Base-by-base conservation (phyloP, 495 filamentous ascomycete genomes). In the Penicillium longicatenatum region DNA sequence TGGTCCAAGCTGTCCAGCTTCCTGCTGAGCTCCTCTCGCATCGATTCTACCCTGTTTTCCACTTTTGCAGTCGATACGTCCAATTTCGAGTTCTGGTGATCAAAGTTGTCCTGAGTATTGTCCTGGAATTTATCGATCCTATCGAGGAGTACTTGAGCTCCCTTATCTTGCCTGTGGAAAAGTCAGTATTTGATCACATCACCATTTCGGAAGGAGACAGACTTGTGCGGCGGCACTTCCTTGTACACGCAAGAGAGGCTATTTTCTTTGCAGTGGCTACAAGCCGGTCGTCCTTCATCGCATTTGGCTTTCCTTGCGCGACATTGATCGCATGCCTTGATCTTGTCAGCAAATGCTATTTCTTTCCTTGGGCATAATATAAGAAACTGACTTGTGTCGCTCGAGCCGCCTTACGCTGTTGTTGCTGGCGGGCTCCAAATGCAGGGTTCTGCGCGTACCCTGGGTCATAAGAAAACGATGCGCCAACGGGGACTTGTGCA, bases 301-400 rank as follows among this genome's bases (percentile, higher is more conserved):
- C 83, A 86, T 62, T 86, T 86, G n/a, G 83, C 82, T 61, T 86
- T 86, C 55, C 83, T 75, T 19, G 80, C 71, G 60, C 83, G 81
- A 63, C 83, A 86, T 66, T 81, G 80, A 59, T 86, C 83, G 57
- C 83, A 86, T 24, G 83, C 83, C 83, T 50, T 12, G 6, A 29
- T 5, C 6, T 2, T 31, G 50, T 65, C 22, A 65, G 56, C 22
- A 3, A n/a, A 26, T 26, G 26, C 26, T 26, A 26, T 5, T 26
- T 5, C 26, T 26, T 5, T 26, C 26, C 26, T 26, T 26, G 1
- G 7, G 7, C 7, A 26, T 26, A 4, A 26, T 26, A 26, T 5
- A 26, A 26, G 26, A 26, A 39, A 55, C 63, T 63, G 68, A 79
- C 76, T 70, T 79, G 76, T 46, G 67, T 64, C 31, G 76, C 76